These are phyloP conservation scores for Glycine latifolia DNA, from an alignment of 306 rosid species.

Conservation along the genomic window DNA sequence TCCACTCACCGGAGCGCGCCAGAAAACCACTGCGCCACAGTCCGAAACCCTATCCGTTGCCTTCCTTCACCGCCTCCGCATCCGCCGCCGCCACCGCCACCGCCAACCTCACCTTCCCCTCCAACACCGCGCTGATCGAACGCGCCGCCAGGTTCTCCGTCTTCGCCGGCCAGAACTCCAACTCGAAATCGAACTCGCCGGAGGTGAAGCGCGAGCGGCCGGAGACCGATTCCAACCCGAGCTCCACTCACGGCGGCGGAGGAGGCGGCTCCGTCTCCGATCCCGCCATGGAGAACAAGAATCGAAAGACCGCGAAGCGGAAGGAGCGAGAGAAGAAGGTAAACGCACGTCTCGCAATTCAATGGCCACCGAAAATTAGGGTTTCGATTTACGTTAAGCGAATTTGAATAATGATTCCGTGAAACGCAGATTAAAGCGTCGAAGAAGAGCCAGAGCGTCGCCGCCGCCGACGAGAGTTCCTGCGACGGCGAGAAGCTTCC, in stretches of 20 bases:
- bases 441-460: constrained; percentile 69
- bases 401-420: constrained; percentile 33
- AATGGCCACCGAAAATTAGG: constrained; percentile 47
- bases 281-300: constrained; percentile 60
- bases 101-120: constrained; percentile 59
- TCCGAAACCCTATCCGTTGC: constrained; percentile 51
- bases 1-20: constrained; percentile 67
- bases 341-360: not conserved
- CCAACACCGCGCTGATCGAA: constrained; percentile 62
- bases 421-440: constrained; percentile 71
- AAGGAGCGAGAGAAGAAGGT: constrained; percentile 98
- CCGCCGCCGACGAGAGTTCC: constrained; percentile 56
- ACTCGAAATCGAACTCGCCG: constrained; percentile 42
- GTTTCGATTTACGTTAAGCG: constrained; percentile 46
- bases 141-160: constrained; percentile 77
- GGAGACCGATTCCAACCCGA: constrained; percentile 76
- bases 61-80: constrained; percentile 43
- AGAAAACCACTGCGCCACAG: constrained; percentile 47
- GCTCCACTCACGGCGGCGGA: constrained; percentile 50
- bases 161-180: constrained; percentile 57
- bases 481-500: constrained; percentile 79
- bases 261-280: constrained; percentile 50
- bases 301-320: constrained; percentile 70
- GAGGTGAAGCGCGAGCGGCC: constrained; percentile 80
- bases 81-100: not conserved